Percentiles rank a stretch among this genome's conserved stretches.
These are phyloP conservation scores for Ilyonectria robusta DNA, from an alignment of 2,329 filamentous ascomycete genomes.

Conservation along the genomic window DNA sequence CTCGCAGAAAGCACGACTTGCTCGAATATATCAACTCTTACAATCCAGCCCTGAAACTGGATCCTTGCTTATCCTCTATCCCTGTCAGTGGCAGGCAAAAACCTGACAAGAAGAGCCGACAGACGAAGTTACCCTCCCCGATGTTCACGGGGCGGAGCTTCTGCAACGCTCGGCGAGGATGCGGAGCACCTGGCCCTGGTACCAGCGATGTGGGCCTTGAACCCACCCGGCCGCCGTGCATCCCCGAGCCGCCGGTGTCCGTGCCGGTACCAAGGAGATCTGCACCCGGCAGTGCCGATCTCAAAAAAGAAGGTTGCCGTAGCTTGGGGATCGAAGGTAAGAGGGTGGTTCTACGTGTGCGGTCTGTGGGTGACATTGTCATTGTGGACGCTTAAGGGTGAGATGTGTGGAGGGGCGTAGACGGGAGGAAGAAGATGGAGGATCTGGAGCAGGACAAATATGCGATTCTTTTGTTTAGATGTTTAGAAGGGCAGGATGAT, in stretches of 20 bases:
- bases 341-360: background rate
- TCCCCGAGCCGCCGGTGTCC: background rate
- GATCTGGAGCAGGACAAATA: background rate
- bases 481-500: background rate
- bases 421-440: background rate
- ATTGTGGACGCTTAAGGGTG: background rate
- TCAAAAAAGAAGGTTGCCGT: background rate
- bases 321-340: background rate
- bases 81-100: background rate
- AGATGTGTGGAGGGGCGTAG: background rate
- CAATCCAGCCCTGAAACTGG: background rate
- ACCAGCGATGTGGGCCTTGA: conserved; percentile 9
- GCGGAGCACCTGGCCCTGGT: background rate
- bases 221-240: background rate
- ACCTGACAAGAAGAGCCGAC: background rate
- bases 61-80: background rate
- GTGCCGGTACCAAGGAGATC: background rate
- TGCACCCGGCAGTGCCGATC: background rate
- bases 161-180: background rate
- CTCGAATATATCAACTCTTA: too few species aligned
- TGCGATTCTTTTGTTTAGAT: background rate
- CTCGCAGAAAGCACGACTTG: too few species aligned
- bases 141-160: background rate
- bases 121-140: background rate
- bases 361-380: background rate